Conservation (phyloP, 2,329 filamentous ascomycete genomes). For the Graphium sp. region DNA sequence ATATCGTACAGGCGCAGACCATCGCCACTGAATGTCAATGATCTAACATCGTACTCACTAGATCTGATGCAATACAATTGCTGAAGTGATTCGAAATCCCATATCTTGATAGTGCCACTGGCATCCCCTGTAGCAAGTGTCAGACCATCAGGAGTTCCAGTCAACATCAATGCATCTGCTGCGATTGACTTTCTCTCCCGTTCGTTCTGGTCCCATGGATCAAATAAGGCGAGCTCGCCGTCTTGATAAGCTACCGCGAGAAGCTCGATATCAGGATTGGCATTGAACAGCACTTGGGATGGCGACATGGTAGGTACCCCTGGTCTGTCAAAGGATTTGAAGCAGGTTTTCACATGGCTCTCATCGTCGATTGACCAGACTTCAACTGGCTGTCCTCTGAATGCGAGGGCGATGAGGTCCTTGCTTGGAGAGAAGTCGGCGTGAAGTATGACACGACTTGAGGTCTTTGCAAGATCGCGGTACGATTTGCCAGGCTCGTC, state of each 20-base stretch:
- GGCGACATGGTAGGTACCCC: too few species aligned
- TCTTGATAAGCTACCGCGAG: not conserved
- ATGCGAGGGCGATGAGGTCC: too few species aligned
- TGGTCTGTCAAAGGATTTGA: too few species aligned
- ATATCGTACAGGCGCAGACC: constrained; percentile 8
- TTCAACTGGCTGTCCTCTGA: too few species aligned
- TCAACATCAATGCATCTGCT: constrained; percentile 5
- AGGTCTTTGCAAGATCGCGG: too few species aligned
- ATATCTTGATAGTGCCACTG: constrained; percentile 7
- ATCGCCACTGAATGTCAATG: constrained; percentile 8
- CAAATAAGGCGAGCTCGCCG: not conserved
- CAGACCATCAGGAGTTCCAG: constrained; percentile 8
- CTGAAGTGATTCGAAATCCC: constrained; percentile 9
- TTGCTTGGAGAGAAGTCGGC: too few species aligned
- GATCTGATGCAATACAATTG: constrained; percentile 8
- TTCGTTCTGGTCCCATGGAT: too few species aligned
- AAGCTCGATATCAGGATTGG: not conserved
- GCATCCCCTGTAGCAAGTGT: constrained; percentile 8
- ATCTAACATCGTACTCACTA: constrained; percentile 6
- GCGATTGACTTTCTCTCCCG: constrained; percentile 1
- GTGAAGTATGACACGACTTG: too few species aligned
- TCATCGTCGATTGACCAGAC: too few species aligned
- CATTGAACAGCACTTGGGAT: constrained; percentile 8
- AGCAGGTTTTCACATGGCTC: too few species aligned
- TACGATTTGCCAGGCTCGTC: too few species aligned